Evolutionary conservation across 305 asterid genomes (phyloP).

Genomic region (Solanum aculeatissimum): DNA sequence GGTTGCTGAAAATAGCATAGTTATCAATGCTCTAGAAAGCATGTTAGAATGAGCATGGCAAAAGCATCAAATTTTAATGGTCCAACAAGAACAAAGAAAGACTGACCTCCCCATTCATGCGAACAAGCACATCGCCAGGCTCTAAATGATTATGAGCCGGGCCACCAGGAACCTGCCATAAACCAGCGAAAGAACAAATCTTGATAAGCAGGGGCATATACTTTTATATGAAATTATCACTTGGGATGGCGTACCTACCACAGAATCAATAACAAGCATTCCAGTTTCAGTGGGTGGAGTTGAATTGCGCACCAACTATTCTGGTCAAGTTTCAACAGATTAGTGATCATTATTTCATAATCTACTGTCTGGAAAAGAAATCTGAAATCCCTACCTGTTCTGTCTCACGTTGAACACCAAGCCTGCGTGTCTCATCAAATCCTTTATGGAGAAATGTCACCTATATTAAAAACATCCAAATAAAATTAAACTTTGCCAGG

Average conservation of each 20-base stretch:
- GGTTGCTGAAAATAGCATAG: background rate
- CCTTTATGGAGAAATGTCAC: constrained; percentile 95
- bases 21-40: background rate
- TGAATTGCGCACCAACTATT: constrained; percentile 85
- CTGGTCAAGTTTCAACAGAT: constrained; percentile 4
- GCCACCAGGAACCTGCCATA: constrained; percentile 88
- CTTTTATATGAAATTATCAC: background rate
- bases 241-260: constrained; percentile 42
- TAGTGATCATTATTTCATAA: background rate
- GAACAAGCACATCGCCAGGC: constrained; percentile 97
- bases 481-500: background rate
- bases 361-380: background rate
- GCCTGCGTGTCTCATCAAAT: constrained; percentile 95
- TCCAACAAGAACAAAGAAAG: background rate
- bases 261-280: constrained; percentile 98
- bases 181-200: background rate
- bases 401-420: constrained; percentile 83
- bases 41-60: background rate
- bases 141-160: constrained; percentile 91
- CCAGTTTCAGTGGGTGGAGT: constrained; percentile 92
- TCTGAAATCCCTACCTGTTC: constrained; percentile 51
- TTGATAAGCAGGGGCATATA: background rate
- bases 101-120: constrained; percentile 83
- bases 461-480: constrained; percentile 26
- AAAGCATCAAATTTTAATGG: background rate